phyloP scores from a whole-genome alignment of 2,329 filamentous ascomycete species.

The Exophiala xenobiotica region DNA sequence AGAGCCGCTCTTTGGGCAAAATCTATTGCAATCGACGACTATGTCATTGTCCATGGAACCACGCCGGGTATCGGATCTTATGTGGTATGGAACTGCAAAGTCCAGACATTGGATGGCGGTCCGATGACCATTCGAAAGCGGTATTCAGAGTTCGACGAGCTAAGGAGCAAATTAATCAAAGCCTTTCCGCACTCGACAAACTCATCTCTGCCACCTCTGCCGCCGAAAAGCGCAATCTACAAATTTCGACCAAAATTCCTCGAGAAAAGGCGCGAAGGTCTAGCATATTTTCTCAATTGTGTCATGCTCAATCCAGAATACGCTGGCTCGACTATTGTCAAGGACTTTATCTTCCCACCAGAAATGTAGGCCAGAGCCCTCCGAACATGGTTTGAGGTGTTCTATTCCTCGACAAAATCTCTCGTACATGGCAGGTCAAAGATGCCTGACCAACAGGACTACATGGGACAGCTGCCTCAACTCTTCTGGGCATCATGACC shows the following conservation, averaged over 20 bases:
- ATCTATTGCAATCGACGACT: conserved; percentile 61
- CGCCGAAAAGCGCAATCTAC: conserved; percentile 84
- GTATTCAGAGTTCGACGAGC: conserved; percentile 90
- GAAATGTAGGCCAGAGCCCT: conserved; percentile 28
- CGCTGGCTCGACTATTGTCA: conserved; percentile 82
- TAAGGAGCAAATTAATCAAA: conserved; percentile 69
- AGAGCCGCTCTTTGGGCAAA: conserved; percentile 62
- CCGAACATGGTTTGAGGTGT: background rate
- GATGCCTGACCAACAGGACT: no score
- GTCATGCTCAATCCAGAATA: conserved; percentile 92
- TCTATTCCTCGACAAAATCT: background rate
- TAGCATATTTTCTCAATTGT: conserved; percentile 93
- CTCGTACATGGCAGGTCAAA: no score
- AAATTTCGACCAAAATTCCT: conserved; percentile 80
- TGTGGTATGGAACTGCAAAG: conserved; percentile 88
- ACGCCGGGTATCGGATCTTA: conserved; percentile 70
- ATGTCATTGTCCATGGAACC: conserved; percentile 58
- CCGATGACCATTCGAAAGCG: conserved; percentile 60
- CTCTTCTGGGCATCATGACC: conserved; percentile 20
- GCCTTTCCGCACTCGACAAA: conserved; percentile 82
- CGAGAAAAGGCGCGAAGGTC: conserved; percentile 74
- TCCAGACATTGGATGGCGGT: conserved; percentile 74
- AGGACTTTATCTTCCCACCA: conserved; percentile 74
- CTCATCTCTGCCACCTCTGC: conserved; percentile 69
- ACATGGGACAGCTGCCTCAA: background rate